Conservation (phyloP, 352 stramenopile genomes). For the Phytophthora boehmeriae region DNA sequence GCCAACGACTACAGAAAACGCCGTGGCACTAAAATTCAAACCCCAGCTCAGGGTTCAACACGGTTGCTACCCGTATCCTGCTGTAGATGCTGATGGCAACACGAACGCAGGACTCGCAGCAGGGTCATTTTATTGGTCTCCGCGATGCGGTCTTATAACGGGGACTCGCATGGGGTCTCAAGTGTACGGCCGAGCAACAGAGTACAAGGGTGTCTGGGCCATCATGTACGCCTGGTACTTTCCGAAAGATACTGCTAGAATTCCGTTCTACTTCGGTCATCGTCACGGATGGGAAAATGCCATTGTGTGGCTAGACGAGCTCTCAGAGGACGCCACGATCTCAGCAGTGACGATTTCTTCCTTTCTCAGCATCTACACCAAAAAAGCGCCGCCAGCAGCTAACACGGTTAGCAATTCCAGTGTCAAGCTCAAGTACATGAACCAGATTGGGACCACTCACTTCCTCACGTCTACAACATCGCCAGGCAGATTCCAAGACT, state of each 20-base stretch:
- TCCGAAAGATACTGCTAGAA: too few relatives aligned
- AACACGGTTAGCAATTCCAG: too few relatives aligned
- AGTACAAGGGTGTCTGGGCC: constrained; percentile 3
- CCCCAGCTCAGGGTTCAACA: background rate
- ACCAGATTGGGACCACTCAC: background rate
- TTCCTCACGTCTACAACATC: too few relatives aligned
- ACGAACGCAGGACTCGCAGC: constrained; percentile 1
- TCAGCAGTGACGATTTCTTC: too few relatives aligned
- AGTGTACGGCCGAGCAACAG: constrained; percentile 5
- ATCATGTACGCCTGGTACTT: constrained; percentile 11
- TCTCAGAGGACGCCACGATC: too few relatives aligned
- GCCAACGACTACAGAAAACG: constrained; percentile 7
- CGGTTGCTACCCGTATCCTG: constrained; percentile 2
- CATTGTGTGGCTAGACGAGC: too few relatives aligned
- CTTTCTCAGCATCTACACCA: too few relatives aligned
- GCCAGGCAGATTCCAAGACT: too few relatives aligned
- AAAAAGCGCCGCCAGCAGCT: too few relatives aligned
- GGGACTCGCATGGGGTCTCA: background rate
- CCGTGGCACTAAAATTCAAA: constrained; percentile 8
- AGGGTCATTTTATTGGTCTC: background rate
- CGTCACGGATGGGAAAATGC: too few relatives aligned
- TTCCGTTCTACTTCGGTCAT: too few relatives aligned
- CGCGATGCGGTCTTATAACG: background rate
- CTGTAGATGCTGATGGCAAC: constrained; percentile 12
- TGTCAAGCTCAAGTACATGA: constrained; percentile 8